These are phyloP conservation scores for Cryphonectria carpinicola DNA, from an alignment of 2,329 filamentous ascomycete genomes.

Conservation along the genomic window DNA sequence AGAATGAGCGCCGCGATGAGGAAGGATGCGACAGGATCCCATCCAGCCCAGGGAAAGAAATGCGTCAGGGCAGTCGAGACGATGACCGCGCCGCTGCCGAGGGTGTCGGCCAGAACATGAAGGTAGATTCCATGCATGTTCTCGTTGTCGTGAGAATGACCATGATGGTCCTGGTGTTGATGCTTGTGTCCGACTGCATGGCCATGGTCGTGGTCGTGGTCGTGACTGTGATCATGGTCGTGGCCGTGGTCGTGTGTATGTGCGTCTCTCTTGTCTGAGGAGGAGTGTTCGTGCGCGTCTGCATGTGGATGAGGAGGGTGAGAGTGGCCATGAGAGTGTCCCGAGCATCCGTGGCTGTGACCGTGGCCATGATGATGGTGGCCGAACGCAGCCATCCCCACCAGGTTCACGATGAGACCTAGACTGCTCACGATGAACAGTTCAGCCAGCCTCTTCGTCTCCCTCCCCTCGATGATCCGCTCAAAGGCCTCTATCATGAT, in stretches of 20 bases:
- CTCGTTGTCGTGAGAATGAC: slow-evolving; percentile 79
- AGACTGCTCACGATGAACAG: slow-evolving; percentile 86
- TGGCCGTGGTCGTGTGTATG: slow-evolving; percentile 45
- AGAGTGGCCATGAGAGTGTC: slow-evolving; percentile 45
- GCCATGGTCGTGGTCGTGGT: slow-evolving; percentile 54
- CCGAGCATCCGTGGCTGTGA: slow-evolving; percentile 35
- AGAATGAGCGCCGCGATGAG: slow-evolving; percentile 93
- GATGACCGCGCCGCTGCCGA: slow-evolving; percentile 93
- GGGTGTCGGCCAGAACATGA: slow-evolving; percentile 91
- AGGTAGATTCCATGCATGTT: slow-evolving; percentile 98
- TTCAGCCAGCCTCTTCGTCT: slow-evolving; percentile 84
- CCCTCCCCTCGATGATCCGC: slow-evolving; percentile 78
- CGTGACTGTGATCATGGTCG: slow-evolving; percentile 65
- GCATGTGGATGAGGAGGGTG: slow-evolving; percentile 41
- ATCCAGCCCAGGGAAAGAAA: slow-evolving; percentile 87
- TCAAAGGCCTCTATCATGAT: slow-evolving; percentile 96
- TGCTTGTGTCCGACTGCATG: slow-evolving; percentile 37
- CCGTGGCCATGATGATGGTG: slow-evolving; percentile 61
- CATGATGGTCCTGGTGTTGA: slow-evolving; percentile 31
- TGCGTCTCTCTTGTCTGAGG: slow-evolving; percentile 24
- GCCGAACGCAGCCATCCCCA: slow-evolving; percentile 86
- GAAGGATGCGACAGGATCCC: slow-evolving; percentile 92
- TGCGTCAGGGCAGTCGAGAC: slow-evolving; percentile 87
- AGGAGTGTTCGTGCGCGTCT: slow-evolving; percentile 35
- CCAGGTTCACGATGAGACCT: slow-evolving; percentile 86